A percentile compares a stretch with the other conserved stretches of the same genome.
Conservation (phyloP, 2,329 filamentous ascomycete species). For the Aureobasidium uvarum region DNA sequence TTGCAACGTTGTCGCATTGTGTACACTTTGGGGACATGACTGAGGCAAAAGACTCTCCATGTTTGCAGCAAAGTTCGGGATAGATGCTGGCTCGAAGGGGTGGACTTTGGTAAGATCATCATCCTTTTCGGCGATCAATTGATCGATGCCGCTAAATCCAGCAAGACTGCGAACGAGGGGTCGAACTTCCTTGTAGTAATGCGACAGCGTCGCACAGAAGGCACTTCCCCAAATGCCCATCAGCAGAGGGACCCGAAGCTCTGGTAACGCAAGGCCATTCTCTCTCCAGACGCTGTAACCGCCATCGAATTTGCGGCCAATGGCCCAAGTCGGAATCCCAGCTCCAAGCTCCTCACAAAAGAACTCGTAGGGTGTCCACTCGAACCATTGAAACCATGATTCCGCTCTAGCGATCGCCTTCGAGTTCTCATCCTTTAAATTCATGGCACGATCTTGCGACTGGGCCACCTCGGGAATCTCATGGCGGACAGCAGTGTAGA, state of each 20-base stretch:
- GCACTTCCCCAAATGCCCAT: constrained; percentile 96
- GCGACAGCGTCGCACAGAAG: constrained; percentile 91
- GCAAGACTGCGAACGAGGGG: constrained; percentile 72
- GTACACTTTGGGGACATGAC: constrained; percentile 75
- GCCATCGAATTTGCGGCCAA: constrained; percentile 76
- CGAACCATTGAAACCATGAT: constrained; percentile 98
- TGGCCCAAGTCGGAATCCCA: constrained; percentile 91
- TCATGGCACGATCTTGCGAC: constrained; percentile 34
- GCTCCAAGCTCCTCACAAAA: constrained; percentile 91
- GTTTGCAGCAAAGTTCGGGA: constrained; percentile 85
- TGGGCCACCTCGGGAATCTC: constrained; percentile 74
- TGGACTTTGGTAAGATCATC: constrained; percentile 88
- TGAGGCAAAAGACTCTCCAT: constrained; percentile 73
- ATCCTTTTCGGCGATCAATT: constrained; percentile 76
- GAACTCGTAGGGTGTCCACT: constrained; percentile 91
- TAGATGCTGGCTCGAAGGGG: constrained; percentile 84
- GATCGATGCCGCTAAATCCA: constrained; percentile 73
- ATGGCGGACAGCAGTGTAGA: constrained; percentile 93
- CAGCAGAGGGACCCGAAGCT: constrained; percentile 76
- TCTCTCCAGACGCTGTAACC: constrained; percentile 64
- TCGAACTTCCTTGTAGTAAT: constrained; percentile 94
- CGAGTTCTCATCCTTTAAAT: constrained; percentile 42
- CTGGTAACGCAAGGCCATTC: constrained; percentile 71
- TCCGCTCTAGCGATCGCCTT: constrained; percentile 52
- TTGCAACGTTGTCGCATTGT: constrained; percentile 62